Evolutionary conservation across 805 yeast species (phyloP), one percentile per base, ranked within the genome.

Genomic region (Hanseniaspora occidentalis): DNA sequence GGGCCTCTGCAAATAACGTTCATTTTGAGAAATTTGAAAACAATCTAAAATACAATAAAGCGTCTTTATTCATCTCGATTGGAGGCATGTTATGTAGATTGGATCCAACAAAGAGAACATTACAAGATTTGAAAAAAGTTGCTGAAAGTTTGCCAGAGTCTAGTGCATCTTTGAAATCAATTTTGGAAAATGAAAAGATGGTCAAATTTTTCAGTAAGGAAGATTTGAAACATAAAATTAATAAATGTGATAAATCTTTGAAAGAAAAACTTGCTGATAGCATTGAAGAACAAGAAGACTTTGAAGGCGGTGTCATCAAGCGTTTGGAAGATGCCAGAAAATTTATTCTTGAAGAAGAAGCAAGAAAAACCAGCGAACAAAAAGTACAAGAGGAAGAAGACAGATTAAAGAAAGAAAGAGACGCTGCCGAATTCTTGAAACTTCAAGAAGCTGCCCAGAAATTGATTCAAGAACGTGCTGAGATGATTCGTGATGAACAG

Each of bases 201-300:
- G 26, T 33, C 6, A 47, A 50, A 18, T 47, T 44, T 14, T 70
- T 72, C 48, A 79, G 94, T 9, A 68, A 80, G 21, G 75, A 75
- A 16, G 96, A 88, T 47, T 66, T 92, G 49, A 79, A 77, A 51
- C 79, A 86, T 49, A 77, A 96, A 62, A 89, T 92, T n/a, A 73
- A 73, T 48, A 72, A 85, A 71, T 96, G 95, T 55, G 69, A 76
- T 38, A 74, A 77, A 42, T 82, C 95, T 0, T 67, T 86, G 55
- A 66, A 73, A 45, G 77, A 73, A 43, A 80, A 86, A 54, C 68
- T 92, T 47, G 81, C 72, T 48, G 73, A 79, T 44, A 74, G 79
- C 22, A 63, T 81, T 39, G 75, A 70, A 20, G 89, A 84, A 48
- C 96, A 92, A 47, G 66, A 68, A 47, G 79, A 71, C 45, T 77